These are phyloP conservation scores for Arthroderma uncinatum DNA, from an alignment of 2,329 filamentous ascomycete species.

Conservation along the genomic window DNA sequence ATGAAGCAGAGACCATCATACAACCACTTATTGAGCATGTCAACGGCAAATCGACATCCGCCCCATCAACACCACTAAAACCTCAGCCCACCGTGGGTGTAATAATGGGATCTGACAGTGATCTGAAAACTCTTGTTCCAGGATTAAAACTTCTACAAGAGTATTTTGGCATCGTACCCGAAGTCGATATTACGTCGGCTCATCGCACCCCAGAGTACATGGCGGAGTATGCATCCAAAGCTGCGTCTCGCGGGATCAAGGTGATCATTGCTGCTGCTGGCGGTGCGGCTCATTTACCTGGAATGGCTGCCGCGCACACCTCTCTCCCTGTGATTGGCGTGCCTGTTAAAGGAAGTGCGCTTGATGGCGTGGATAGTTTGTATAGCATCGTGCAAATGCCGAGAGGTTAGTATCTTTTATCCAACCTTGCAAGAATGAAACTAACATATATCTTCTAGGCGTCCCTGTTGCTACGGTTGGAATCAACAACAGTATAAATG, in stretches of 20 bases:
- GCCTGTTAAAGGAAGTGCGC: constrained; percentile 60
- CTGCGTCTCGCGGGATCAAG: constrained; percentile 54
- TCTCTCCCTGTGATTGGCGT: constrained; percentile 66
- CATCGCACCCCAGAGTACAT: constrained; percentile 63
- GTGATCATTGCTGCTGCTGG: constrained; percentile 68
- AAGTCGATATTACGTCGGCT: constrained; percentile 39
- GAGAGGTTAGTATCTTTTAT: constrained; percentile 32
- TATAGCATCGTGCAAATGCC: constrained; percentile 71
- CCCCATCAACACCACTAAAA: constrained; percentile 17
- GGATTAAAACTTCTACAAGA: constrained; percentile 35
- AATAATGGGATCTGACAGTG: constrained; percentile 41
- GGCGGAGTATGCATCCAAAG: constrained; percentile 53
- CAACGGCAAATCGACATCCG: constrained; percentile 46
- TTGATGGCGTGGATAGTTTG: constrained; percentile 62
- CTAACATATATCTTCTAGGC: constrained; percentile 38
- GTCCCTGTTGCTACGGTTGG: constrained; percentile 65
- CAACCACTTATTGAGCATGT: constrained; percentile 62
- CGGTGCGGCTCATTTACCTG: constrained; percentile 61
- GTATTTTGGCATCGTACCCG: constrained; percentile 34
- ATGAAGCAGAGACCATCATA: constrained; percentile 55
- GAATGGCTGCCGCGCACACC: constrained; percentile 64
- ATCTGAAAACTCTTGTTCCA: constrained; percentile 35
- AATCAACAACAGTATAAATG: constrained; percentile 71
- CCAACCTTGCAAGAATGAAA: constrained; percentile 2
- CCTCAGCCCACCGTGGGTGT: constrained; percentile 32